These are phyloP conservation scores for Fusarium sp. DNA, from an alignment of 2,329 filamentous ascomycete genomes.

Conservation along the genomic window DNA sequence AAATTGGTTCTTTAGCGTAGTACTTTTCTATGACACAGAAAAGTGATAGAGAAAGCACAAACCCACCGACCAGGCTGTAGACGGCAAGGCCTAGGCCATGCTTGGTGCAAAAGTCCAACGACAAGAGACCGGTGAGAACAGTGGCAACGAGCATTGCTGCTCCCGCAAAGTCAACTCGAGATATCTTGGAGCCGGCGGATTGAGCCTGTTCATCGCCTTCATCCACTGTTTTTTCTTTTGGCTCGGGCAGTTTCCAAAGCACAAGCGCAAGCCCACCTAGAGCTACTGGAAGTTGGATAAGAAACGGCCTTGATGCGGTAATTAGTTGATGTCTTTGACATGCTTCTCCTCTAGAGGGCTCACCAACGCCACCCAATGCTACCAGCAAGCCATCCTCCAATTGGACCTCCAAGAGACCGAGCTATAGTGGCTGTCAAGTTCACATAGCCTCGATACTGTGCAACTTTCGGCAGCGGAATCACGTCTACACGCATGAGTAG, in stretches of 20 bases:
- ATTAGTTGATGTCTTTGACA: too few species aligned
- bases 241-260: neutral
- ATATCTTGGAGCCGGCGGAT: neutral
- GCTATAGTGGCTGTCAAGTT: neutral
- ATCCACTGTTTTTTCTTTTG: neutral
- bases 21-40: neutral
- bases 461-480: neutral
- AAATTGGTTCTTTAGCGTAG: neutral
- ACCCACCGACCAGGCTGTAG: neutral
- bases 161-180: neutral
- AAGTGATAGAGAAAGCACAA: neutral
- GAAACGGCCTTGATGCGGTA: neutral
- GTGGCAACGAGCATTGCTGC: neutral
- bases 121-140: neutral
- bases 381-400: neutral
- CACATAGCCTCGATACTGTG: neutral
- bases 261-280: neutral
- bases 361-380: neutral
- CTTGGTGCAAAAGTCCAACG: neutral
- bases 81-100: neutral
- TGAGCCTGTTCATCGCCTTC: neutral
- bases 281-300: neutral
- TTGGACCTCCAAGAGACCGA: neutral
- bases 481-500: neutral
- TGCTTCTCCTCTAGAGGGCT: neutral